phyloP scores from a whole-genome alignment of 73 alveolate genomes.

The Breviolum minutum region DNA sequence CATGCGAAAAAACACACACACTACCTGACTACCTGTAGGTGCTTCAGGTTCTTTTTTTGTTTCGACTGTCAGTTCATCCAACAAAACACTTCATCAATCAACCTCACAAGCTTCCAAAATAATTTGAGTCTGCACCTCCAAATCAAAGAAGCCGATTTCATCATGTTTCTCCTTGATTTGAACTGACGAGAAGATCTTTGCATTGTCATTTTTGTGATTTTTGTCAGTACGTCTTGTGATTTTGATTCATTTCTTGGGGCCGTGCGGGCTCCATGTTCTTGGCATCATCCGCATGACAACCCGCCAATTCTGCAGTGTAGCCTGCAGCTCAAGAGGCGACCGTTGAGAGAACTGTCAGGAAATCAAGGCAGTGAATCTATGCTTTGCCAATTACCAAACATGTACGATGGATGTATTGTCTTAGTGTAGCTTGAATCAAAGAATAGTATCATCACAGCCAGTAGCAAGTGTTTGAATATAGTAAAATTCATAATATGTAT shows the following conservation, averaged over 20 bases:
- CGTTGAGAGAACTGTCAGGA: too few species aligned
- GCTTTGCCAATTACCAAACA: too few species aligned
- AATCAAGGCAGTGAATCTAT: too few species aligned
- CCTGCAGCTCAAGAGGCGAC: neutral
- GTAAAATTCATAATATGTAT: too few species aligned
- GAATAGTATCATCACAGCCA: too few species aligned
- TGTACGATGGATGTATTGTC: too few species aligned
- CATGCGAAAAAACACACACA: neutral
- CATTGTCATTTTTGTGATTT: neutral
- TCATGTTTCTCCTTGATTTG: constrained; percentile 72
- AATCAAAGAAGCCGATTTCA: constrained; percentile 63
- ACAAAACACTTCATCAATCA: neutral
- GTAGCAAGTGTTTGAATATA: too few species aligned
- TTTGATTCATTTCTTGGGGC: neutral
- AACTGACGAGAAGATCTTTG: neutral
- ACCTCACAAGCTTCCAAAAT: neutral
- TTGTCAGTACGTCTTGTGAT: neutral
- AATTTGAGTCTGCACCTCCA: constrained; percentile 11
- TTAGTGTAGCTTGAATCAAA: too few species aligned
- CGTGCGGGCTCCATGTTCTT: constrained; percentile 56
- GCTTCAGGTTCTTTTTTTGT: neutral
- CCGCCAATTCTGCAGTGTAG: constrained; percentile 69
- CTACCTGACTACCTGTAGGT: neutral
- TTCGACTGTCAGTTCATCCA: neutral
- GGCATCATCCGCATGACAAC: constrained; percentile 46